Conservation (phyloP, 163 green algal species). For the Scenedesmus sp. region DNA sequence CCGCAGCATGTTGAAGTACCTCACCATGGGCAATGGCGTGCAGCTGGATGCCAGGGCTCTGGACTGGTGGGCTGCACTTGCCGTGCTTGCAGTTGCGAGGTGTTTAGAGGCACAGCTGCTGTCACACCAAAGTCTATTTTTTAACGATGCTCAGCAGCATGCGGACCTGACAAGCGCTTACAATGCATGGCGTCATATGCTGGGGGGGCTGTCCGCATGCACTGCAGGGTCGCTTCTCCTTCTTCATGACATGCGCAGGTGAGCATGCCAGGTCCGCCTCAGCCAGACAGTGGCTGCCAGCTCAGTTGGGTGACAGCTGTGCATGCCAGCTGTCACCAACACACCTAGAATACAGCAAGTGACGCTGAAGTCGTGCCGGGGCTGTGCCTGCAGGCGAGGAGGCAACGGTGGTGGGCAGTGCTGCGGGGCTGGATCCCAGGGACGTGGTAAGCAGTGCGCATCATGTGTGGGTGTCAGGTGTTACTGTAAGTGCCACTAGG, state of each 20-base stretch:
- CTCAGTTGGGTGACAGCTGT: not conserved
- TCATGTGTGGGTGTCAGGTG: not conserved
- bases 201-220: not conserved
- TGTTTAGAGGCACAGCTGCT: not conserved
- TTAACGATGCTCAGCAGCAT: no score
- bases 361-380: not conserved
- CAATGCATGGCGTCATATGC: no score
- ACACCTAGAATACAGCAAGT: not conserved
- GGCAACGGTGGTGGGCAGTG: conserved; percentile 78
- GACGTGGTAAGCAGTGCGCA: conserved; percentile 67
- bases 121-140: not conserved
- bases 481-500: no score
- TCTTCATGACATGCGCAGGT: conserved; percentile 87
- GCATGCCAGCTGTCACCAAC: not conserved
- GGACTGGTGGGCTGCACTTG: no score
- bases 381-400: conserved; percentile 78
- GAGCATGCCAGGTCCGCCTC: not conserved
- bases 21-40: no score
- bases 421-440: conserved; percentile 74
- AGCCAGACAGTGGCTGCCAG: not conserved
- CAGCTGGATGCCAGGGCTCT: no score
- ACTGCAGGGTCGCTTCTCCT: conserved; percentile 83
- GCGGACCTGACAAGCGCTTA: no score
- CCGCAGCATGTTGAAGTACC: no score
- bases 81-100: not conserved